phyloP scores from a whole-genome alignment of 1,284 basidiomycete genomes.

The Moniliophthora roreri region DNA sequence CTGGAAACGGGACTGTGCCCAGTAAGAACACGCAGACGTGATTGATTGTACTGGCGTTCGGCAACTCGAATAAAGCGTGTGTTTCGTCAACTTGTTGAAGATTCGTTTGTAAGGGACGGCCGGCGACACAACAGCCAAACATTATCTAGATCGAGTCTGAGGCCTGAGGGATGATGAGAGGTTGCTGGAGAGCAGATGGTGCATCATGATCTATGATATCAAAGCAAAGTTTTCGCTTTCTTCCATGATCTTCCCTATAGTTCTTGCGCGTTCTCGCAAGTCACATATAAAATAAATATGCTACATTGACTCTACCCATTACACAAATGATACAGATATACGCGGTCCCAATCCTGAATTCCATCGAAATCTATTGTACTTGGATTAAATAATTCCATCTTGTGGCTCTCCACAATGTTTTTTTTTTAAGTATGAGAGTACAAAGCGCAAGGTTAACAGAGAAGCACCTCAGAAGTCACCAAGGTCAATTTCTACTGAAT shows the following conservation, averaged over 20 bases:
- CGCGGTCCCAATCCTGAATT: too few relatives aligned
- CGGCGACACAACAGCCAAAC: conserved; percentile 79
- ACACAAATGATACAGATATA: too few relatives aligned
- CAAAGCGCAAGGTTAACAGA: too few relatives aligned
- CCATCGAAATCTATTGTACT: too few relatives aligned
- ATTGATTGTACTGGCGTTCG: conserved; percentile 78
- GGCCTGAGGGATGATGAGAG: not conserved
- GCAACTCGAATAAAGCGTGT: conserved; percentile 82
- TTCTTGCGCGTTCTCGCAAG: too few relatives aligned
- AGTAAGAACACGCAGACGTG: conserved; percentile 89
- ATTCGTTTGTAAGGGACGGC: conserved; percentile 75
- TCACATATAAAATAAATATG: too few relatives aligned
- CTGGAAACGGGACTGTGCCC: conserved; percentile 86
- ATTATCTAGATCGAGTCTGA: conserved; percentile 29
- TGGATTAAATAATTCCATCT: too few relatives aligned
- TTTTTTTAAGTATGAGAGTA: too few relatives aligned
- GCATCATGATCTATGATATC: not conserved
- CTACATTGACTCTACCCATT: too few relatives aligned
- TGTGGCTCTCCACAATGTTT: too few relatives aligned
- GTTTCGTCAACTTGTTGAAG: conserved; percentile 80
- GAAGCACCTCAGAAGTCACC: conserved; percentile 63
- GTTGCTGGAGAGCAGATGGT: not conserved
- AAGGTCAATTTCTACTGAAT: conserved; percentile 72
- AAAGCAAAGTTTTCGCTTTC: not conserved
- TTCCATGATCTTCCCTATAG: too few relatives aligned